These are phyloP conservation scores for Phytopythium kandeliae DNA, from an alignment of 352 stramenopile genomes.

Conservation along the genomic window DNA sequence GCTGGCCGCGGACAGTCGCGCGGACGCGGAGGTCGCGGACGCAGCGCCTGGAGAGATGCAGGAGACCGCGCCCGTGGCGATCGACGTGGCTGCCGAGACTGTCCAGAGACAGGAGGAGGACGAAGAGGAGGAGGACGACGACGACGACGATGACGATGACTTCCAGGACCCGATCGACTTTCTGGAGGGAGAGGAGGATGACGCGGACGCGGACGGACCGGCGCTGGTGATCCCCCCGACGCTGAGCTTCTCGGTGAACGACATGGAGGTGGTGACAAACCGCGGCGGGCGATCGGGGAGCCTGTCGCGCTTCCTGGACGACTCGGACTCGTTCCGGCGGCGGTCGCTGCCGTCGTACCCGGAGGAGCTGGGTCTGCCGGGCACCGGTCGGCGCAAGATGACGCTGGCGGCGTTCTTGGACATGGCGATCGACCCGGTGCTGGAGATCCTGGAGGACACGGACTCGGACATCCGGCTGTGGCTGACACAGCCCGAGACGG, in stretches of 20 bases:
- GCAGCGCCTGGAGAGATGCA: too few relatives aligned
- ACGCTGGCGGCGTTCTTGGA: slow-evolving; percentile 61
- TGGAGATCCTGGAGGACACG: slow-evolving; percentile 81
- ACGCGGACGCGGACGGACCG: slow-evolving; percentile 1
- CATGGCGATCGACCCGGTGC: slow-evolving; percentile 82
- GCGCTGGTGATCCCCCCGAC: slow-evolving; percentile 36
- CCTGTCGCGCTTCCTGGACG: slow-evolving; percentile 78
- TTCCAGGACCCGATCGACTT: slow-evolving; percentile 34
- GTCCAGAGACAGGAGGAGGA: slow-evolving; percentile 25
- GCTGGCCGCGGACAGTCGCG: background rate
- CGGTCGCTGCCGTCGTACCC: slow-evolving; percentile 68
- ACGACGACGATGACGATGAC: slow-evolving; percentile 36
- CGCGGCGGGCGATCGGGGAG: slow-evolving; percentile 57
- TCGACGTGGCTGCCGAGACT: slow-evolving; percentile 9
- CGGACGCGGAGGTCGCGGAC: too few relatives aligned
- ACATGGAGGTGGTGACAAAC: slow-evolving; percentile 83
- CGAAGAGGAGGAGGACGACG: slow-evolving; percentile 15
- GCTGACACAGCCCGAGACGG: slow-evolving; percentile 74
- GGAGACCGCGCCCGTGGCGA: slow-evolving; percentile 6
- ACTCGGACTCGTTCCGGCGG: slow-evolving; percentile 64
- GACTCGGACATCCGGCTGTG: slow-evolving; percentile 82
- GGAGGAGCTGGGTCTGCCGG: slow-evolving; percentile 39
- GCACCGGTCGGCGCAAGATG: slow-evolving; percentile 47
- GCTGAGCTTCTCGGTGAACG: slow-evolving; percentile 74
- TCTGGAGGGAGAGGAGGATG: slow-evolving; percentile 17